Percentiles rank a stretch among this genome's conserved stretches.
phyloP scores from a whole-genome alignment of 306 rosid genomes.

The Pyrus bretschneideri region DNA sequence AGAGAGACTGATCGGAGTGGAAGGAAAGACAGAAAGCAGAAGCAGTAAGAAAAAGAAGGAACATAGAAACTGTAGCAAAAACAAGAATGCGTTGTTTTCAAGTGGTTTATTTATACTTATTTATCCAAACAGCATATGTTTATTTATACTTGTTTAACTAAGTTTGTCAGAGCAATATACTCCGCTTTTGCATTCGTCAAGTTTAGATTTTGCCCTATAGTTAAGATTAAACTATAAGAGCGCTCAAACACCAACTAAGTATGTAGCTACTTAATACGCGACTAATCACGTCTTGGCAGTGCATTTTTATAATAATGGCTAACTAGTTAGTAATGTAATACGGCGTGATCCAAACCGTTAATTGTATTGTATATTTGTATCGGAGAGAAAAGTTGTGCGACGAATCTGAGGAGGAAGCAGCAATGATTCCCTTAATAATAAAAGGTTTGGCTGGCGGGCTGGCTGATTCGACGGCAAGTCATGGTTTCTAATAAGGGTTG shows the following conservation, averaged over 20 bases:
- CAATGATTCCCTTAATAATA: background rate
- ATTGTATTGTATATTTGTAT: background rate
- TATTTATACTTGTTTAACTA: too few species aligned
- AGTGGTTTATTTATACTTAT: background rate
- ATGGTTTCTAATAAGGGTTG: background rate
- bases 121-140: too few species aligned
- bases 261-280: too few species aligned
- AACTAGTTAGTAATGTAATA: too few species aligned
- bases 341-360: too few species aligned
- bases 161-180: too few species aligned
- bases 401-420: conserved; percentile 31
- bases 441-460: background rate
- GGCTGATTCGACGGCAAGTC: conserved; percentile 27
- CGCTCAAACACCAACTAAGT: accelerated
- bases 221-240: too few species aligned
- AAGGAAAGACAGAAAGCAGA: background rate
- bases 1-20: background rate
- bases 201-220: too few species aligned
- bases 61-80: background rate
- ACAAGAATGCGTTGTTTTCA: conserved; percentile 8
- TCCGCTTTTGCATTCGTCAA: too few species aligned
- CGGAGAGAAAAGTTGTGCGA: conserved; percentile 56
- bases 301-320: too few species aligned
- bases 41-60: background rate
- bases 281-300: too few species aligned